Evolutionary conservation across 1,284 basidiomycete species (phyloP).

Genomic region (Macrocystidia cucumis): DNA sequence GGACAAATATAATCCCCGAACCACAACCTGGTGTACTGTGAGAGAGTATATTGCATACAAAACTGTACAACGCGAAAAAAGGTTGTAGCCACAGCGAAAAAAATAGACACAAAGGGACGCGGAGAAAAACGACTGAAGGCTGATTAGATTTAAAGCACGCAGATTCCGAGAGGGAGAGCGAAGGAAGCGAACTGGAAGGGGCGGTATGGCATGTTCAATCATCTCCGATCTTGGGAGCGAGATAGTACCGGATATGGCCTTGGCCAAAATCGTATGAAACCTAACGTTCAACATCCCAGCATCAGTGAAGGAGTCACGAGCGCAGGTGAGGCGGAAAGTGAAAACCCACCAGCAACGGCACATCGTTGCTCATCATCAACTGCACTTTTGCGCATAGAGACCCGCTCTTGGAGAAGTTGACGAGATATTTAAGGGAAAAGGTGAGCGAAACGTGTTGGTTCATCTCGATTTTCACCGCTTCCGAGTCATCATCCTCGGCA

Average conservation of each 20-base stretch:
- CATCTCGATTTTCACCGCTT: slow-evolving; percentile 74
- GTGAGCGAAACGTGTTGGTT: slow-evolving; percentile 90
- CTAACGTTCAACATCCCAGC: slow-evolving; percentile 24
- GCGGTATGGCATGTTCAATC: slow-evolving; percentile 52
- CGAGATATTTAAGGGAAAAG: slow-evolving; percentile 96
- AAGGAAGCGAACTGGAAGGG: no score
- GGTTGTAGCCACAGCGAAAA: no score
- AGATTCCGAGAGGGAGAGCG: no score
- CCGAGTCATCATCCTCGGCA: slow-evolving; percentile 26
- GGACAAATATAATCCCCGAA: no score
- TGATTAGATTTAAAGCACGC: no score
- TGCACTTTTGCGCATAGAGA: slow-evolving; percentile 67
- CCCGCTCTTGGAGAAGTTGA: slow-evolving; percentile 94
- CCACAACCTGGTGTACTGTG: no score
- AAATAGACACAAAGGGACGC: no score
- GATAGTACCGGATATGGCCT: slow-evolving; percentile 80
- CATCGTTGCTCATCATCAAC: slow-evolving; percentile 86
- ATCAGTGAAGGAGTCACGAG: slow-evolving; percentile 1
- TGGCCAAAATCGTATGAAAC: slow-evolving; percentile 83
- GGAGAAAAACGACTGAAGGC: no score
- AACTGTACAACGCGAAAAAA: no score
- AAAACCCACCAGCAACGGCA: slow-evolving; percentile 72
- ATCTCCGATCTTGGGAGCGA: slow-evolving; percentile 86
- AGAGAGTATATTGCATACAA: no score
- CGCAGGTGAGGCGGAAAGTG: slow-evolving; percentile 4